Evolutionary conservation across 257 asterid genomes (phyloP).

Genomic region (Echites panduratus): DNA sequence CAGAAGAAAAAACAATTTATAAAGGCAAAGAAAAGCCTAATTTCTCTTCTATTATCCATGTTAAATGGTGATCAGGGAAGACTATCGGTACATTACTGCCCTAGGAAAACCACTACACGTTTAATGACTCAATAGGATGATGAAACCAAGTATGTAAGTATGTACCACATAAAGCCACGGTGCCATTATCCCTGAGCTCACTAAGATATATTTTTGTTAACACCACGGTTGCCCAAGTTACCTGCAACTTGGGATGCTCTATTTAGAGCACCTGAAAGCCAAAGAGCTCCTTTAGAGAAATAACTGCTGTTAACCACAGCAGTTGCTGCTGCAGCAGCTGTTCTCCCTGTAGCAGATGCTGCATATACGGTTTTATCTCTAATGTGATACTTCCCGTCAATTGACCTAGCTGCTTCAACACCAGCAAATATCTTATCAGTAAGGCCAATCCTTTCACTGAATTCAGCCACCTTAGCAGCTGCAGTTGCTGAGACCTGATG

Average conservation of each 20-base stretch:
- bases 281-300: slow-evolving; percentile 79
- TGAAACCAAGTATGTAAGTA: not conserved
- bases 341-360: slow-evolving; percentile 71
- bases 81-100: not conserved
- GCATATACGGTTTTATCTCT: slow-evolving; percentile 63
- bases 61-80: not conserved
- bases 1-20: too few relatives aligned
- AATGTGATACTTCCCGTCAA: slow-evolving; percentile 62
- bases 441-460: slow-evolving; percentile 71
- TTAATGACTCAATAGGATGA: not conserved
- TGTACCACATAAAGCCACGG: slow-evolving; percentile 2
- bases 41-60: not conserved
- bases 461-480: slow-evolving; percentile 80
- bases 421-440: slow-evolving; percentile 77
- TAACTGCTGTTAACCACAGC: slow-evolving; percentile 71
- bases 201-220: slow-evolving; percentile 23
- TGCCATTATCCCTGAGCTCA: not conserved
- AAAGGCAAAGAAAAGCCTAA: too few relatives aligned
- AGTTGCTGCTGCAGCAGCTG: slow-evolving; percentile 70
- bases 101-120: not conserved
- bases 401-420: slow-evolving; percentile 60
- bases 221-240: slow-evolving; percentile 59
- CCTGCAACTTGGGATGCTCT: slow-evolving; percentile 78
- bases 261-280: slow-evolving; percentile 76
- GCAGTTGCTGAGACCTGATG: slow-evolving; percentile 89